Percentiles rank a stretch among this genome's conserved stretches.
Evolutionary conservation across 306 rosid species (phyloP).

Genomic region (Cicer pinnatifidum): DNA sequence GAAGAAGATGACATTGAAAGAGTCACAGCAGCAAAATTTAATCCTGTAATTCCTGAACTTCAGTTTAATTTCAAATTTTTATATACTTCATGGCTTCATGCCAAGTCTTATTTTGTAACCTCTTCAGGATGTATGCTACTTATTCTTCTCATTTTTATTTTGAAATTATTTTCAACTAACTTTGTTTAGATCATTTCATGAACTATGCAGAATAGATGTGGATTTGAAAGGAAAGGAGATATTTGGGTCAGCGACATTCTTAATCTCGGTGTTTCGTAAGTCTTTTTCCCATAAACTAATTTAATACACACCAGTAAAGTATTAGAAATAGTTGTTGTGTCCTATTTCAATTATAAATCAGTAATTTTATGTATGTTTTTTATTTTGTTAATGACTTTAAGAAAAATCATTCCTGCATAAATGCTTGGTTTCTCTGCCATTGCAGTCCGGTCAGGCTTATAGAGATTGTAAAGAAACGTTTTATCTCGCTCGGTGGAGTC

Average conservation of each 20-base stretch:
- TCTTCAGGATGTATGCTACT: constrained; percentile 23
- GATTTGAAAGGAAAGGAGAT: constrained; percentile 88
- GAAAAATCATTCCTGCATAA: too few species aligned
- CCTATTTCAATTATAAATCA: constrained; percentile 28
- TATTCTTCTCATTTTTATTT: neutral
- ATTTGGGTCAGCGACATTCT: constrained; percentile 94
- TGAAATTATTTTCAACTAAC: constrained; percentile 30
- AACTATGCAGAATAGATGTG: constrained; percentile 88
- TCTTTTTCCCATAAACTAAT: constrained; percentile 42
- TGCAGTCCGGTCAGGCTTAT: constrained; percentile 79
- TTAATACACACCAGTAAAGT: constrained; percentile 11
- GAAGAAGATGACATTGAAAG: constrained; percentile 72
- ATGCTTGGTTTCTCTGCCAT: constrained; percentile 27
- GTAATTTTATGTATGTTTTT: constrained; percentile 17
- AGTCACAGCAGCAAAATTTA: constrained; percentile 66
- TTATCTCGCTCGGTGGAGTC: constrained; percentile 81
- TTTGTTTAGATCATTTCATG: constrained; percentile 35
- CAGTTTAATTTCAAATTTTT: constrained; percentile 32
- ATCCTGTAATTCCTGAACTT: constrained; percentile 71
- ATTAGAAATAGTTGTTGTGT: constrained; percentile 15
- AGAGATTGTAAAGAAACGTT: constrained; percentile 81
- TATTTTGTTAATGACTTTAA: neutral
- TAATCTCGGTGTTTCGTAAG: constrained; percentile 95
- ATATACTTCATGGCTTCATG: constrained; percentile 6
- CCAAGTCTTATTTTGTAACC: constrained; percentile 15